Conservation (phyloP, 805 yeast genomes). For the Saturnispora mendoncae region DNA sequence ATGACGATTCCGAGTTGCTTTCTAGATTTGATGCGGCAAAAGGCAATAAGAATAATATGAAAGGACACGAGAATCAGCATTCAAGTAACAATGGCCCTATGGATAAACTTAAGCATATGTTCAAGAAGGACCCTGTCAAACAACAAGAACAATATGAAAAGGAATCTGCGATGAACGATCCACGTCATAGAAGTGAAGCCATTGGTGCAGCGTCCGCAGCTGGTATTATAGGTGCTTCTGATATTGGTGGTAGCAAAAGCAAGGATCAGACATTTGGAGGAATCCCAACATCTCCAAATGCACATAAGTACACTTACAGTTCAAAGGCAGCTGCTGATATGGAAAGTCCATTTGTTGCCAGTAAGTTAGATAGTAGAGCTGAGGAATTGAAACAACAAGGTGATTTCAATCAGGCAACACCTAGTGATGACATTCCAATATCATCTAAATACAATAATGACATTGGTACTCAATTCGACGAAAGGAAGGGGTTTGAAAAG, state of each 20-base stretch:
- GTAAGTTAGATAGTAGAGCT: no score
- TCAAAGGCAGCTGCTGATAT: not conserved
- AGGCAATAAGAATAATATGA: not conserved
- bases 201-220: slow-evolving; percentile 7
- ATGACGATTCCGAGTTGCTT: not conserved
- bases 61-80: not conserved
- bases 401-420: not conserved
- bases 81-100: not conserved
- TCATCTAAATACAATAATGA: not conserved
- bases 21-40: slow-evolving; percentile 6
- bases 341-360: slow-evolving; percentile 1
- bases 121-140: slow-evolving; percentile 3
- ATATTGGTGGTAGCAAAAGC: not conserved
- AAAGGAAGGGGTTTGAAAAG: not conserved
- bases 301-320: slow-evolving; percentile 1
- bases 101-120: slow-evolving; percentile 3
- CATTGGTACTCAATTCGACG: no score
- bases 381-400: no score
- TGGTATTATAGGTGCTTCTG: slow-evolving; percentile 4
- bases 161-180: slow-evolving; percentile 2
- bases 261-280: slow-evolving; percentile 8
- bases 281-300: slow-evolving; percentile 5
- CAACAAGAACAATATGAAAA: slow-evolving; percentile 3
- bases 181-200: not conserved
- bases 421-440: slow-evolving; percentile 1